These are phyloP conservation scores for Cryptosporidium canis DNA, from an alignment of 169 alveolate species.

Conservation along the genomic window DNA sequence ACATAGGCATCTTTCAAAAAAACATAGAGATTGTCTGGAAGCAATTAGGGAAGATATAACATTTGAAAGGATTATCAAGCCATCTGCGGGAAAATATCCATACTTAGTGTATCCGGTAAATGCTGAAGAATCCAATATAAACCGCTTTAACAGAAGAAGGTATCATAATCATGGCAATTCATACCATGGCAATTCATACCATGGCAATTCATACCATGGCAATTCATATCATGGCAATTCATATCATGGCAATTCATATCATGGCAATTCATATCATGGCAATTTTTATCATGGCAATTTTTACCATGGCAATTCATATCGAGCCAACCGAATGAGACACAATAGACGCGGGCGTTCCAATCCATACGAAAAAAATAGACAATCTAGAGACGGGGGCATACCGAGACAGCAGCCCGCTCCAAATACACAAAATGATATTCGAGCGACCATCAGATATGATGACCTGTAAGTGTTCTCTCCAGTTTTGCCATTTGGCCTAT, in stretches of 20 bases:
- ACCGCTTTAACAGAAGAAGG: neutral
- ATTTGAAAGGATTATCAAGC: conserved; percentile 50
- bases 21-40: conserved; percentile 34
- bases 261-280: too few species aligned
- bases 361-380: conserved; percentile 29
- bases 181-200: too few species aligned
- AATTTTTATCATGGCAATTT: too few species aligned
- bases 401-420: conserved; percentile 1
- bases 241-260: too few species aligned
- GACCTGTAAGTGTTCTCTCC: neutral
- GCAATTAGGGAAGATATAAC: conserved; percentile 40
- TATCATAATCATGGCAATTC: neutral
- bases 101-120: conserved; percentile 24
- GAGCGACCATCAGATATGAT: conserved; percentile 43
- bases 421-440: conserved; percentile 4
- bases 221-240: too few species aligned
- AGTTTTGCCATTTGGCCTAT: neutral
- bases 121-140: conserved; percentile 8
- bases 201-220: too few species aligned
- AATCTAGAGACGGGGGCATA: conserved; percentile 48
- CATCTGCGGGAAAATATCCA: conserved; percentile 33
- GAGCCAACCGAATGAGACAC: too few species aligned
- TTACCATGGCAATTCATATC: too few species aligned
- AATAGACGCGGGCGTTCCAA: conserved; percentile 12
- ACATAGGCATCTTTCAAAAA: conserved; percentile 35